These are phyloP conservation scores for Pseudocercospora eumusae DNA, from an alignment of 2,329 filamentous ascomycete species.

Conservation along the genomic window DNA sequence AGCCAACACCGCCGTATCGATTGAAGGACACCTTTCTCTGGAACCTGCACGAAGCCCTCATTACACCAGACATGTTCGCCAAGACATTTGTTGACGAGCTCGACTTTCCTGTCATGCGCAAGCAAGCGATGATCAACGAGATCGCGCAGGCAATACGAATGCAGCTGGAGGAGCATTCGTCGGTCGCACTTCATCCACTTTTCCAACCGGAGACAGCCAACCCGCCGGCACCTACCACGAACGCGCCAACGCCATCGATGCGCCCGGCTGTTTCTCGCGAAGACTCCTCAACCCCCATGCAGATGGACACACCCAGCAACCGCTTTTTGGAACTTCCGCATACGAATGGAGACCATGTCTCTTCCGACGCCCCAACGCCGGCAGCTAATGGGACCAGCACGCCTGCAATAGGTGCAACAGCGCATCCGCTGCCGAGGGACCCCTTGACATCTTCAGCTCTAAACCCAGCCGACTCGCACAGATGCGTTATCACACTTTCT, in stretches of 20 bases:
- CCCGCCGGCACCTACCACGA: conserved; percentile 34
- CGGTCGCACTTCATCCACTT: conserved; percentile 87
- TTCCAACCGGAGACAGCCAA: conserved; percentile 63
- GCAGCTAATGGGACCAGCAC: conserved; percentile 48
- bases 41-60: conserved; percentile 93
- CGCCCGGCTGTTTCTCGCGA: conserved; percentile 52
- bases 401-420: conserved; percentile 66
- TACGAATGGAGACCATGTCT: conserved; percentile 50
- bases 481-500: conserved; percentile 86
- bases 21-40: conserved; percentile 95
- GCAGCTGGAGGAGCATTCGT: conserved; percentile 93
- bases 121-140: conserved; percentile 66
- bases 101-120: conserved; percentile 74
- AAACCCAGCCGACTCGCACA: conserved; percentile 91
- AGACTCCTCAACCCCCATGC: conserved; percentile 49
- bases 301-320: conserved; percentile 33
- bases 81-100: conserved; percentile 85
- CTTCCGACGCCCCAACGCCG: conserved; percentile 49
- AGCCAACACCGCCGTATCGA: conserved; percentile 79
- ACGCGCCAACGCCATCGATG: conserved; percentile 37
- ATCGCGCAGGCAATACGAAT: conserved; percentile 94
- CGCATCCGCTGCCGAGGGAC: conserved; percentile 56
- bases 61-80: conserved; percentile 96
- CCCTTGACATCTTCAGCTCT: conserved; percentile 56
- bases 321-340: conserved; percentile 47